phyloP scores from a whole-genome alignment of 352 stramenopile genomes.

The Phytopythium aichiense region DNA sequence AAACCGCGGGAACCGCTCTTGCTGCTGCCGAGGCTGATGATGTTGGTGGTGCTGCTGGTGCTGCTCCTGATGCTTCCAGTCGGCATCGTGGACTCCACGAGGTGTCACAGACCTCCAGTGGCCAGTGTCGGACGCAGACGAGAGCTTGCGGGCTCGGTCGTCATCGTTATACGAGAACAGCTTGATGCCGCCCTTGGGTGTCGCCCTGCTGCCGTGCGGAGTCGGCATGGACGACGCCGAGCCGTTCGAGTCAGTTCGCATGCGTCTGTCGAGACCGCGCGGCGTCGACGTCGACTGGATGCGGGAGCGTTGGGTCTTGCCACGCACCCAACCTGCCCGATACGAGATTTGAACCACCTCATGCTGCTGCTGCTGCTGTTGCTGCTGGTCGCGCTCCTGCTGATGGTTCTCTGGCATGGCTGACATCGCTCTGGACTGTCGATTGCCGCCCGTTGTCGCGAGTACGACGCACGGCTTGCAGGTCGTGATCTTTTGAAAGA shows the following conservation, averaged over 20 bases:
- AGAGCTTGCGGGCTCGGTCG: not conserved
- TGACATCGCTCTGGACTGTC: not conserved
- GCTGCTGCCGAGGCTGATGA: not conserved
- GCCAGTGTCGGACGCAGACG: slow-evolving; percentile 1
- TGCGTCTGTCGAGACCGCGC: not conserved
- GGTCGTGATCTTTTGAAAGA: slow-evolving; percentile 18
- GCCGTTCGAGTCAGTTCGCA: not conserved
- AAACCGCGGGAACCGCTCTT: slow-evolving; percentile 5
- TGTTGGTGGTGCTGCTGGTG: not conserved
- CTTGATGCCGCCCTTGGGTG: slow-evolving; percentile 1
- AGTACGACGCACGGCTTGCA: slow-evolving; percentile 22
- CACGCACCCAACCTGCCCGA: not conserved
- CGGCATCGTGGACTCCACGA: not conserved
- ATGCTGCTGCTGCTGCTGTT: not conserved
- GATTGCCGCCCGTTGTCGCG: slow-evolving; percentile 7
- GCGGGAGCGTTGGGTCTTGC: not conserved
- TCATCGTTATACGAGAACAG: not conserved
- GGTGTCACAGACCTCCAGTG: not conserved
- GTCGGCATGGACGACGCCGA: slow-evolving; percentile 6
- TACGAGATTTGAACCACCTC: too few species aligned
- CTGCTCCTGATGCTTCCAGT: not conserved
- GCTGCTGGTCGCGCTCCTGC: not conserved
- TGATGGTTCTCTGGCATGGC: not conserved
- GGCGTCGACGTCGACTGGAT: not conserved
- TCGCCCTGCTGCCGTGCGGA: not conserved